Percentiles rank a stretch among this genome's conserved stretches.
Conservation (phyloP, 208 protist genomes). For the Naegleria fowleri region DNA sequence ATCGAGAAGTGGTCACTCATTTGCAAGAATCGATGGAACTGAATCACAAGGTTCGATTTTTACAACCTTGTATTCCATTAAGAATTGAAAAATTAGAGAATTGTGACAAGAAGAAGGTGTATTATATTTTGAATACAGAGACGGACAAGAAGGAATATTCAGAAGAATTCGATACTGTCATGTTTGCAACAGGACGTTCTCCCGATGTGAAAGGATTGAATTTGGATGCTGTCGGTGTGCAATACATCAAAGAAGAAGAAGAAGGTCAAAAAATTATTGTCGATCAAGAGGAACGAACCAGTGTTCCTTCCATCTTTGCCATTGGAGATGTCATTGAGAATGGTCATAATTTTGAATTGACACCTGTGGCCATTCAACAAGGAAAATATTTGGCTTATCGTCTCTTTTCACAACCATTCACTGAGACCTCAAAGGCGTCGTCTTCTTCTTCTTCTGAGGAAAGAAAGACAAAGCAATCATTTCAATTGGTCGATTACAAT, state of each 20-base stretch:
- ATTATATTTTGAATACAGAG: background rate
- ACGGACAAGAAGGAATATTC: background rate
- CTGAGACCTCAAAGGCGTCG: too few species aligned
- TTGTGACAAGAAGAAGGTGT: background rate
- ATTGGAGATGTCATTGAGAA: conserved; percentile 65
- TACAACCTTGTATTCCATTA: conserved; percentile 33
- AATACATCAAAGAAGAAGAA: conserved; percentile 42
- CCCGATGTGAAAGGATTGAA: conserved; percentile 50
- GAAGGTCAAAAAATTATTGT: conserved; percentile 57
- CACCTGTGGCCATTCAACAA: conserved; percentile 75
- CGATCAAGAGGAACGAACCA: conserved; percentile 53
- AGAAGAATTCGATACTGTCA: conserved; percentile 69
- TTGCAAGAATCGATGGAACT: conserved; percentile 48
- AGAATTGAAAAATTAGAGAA: conserved; percentile 38
- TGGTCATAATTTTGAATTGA: conserved; percentile 39
- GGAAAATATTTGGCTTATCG: conserved; percentile 60
- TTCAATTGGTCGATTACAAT: conserved; percentile 59
- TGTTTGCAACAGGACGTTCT: conserved; percentile 66
- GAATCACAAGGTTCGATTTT: conserved; percentile 42
- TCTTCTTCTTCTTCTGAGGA: too few species aligned
- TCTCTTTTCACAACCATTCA: conserved; percentile 58
- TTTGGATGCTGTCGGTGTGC: conserved; percentile 43
- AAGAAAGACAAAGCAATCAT: background rate
- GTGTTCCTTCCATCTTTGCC: conserved; percentile 66
- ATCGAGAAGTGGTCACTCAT: conserved; percentile 49